phyloP scores from a whole-genome alignment of 306 rosid genomes.

The Cicer chorassanicum region DNA sequence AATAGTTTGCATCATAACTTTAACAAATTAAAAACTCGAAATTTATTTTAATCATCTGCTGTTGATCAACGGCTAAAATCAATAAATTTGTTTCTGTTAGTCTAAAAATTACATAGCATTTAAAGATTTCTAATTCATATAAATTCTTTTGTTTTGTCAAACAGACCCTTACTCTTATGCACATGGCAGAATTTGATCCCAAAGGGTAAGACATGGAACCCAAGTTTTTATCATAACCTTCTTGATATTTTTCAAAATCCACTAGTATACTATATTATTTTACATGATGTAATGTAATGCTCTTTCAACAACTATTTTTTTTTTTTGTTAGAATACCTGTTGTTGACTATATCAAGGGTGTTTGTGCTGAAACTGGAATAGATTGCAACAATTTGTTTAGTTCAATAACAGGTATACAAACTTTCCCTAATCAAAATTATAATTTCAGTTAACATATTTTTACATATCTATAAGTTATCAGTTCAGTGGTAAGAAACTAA shows the following conservation, averaged over 20 bases:
- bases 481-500: no score
- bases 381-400: conserved; percentile 59
- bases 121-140: neutral
- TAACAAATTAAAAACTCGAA: neutral
- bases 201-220: conserved; percentile 52
- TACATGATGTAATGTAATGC: neutral
- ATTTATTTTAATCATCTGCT: neutral
- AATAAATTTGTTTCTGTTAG: no score
- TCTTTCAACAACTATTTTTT: neutral
- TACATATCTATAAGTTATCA: neutral
- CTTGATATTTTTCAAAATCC: neutral
- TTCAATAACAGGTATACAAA: conserved; percentile 50
- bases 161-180: conserved; percentile 46
- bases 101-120: neutral
- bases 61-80: neutral
- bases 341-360: conserved; percentile 29
- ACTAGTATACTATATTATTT: neutral
- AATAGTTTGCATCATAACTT: neutral
- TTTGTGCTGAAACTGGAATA: conserved; percentile 51
- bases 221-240: neutral
- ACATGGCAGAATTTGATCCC: conserved; percentile 71
- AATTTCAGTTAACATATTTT: neutral
- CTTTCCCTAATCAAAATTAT: neutral
- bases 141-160: conserved; percentile 6
- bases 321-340: conserved; percentile 44